Evolutionary conservation across 129 eudicot species (phyloP).

Genomic region (Artemisia annua): DNA sequence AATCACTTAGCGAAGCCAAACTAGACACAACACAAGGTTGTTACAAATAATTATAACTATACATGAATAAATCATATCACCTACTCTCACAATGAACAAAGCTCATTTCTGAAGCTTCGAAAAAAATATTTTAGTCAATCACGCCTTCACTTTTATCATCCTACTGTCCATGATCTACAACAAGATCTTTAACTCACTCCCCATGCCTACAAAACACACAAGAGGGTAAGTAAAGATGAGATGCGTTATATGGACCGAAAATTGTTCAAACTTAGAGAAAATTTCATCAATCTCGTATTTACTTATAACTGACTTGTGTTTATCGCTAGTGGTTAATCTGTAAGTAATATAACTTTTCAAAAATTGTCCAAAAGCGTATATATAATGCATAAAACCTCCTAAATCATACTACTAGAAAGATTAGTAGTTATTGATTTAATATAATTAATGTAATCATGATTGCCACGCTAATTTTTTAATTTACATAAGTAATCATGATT

Average conservation of each 20-base stretch:
- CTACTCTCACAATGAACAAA: conserved; percentile 8
- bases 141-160: neutral
- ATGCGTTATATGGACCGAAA: conserved; percentile 4
- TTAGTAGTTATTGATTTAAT: neutral
- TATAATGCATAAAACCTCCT: neutral
- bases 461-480: neutral
- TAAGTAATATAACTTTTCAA: no score
- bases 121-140: neutral
- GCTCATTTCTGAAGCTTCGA: neutral
- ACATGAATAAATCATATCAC: conserved; percentile 14
- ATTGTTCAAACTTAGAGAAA: neutral
- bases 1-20: conserved; percentile 17
- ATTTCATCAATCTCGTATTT: neutral
- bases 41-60: conserved; percentile 26
- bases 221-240: neutral
- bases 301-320: neutral
- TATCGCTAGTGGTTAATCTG: neutral
- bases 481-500: no score
- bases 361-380: neutral
- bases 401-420: neutral
- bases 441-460: neutral
- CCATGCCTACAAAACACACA: conserved; percentile 51
- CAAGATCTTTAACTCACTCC: conserved; percentile 45
- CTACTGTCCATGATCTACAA: conserved; percentile 5
- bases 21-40: neutral